Evolutionary conservation across 208 protist species (phyloP).

Genomic region (Wallacemonas rigidus): DNA sequence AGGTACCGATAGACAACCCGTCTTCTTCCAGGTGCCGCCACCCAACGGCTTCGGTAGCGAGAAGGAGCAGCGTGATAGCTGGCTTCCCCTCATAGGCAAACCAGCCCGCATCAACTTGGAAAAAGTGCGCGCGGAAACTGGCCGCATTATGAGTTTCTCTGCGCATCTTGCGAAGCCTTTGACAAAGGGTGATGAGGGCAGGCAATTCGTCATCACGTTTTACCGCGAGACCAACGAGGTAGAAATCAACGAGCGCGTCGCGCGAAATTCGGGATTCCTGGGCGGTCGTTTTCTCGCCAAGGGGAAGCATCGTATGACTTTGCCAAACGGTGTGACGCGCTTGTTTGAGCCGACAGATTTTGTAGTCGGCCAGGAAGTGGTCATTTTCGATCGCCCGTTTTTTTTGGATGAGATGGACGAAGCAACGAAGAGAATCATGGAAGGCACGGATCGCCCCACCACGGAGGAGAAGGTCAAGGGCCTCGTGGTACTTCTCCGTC

Average conservation of each 20-base stretch:
- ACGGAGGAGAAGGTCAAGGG: slow-evolving; percentile 68
- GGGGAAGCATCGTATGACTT: slow-evolving; percentile 63
- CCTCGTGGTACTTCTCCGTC: slow-evolving; percentile 75
- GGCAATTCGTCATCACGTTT: slow-evolving; percentile 91
- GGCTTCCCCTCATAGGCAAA: slow-evolving; percentile 78
- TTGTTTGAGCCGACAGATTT: slow-evolving; percentile 72
- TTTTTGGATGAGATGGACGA: slow-evolving; percentile 71
- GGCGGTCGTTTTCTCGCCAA: slow-evolving; percentile 91
- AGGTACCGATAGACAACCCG: slow-evolving; percentile 40
- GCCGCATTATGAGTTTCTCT: slow-evolving; percentile 87
- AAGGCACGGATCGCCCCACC: slow-evolving; percentile 56
- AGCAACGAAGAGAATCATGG: slow-evolving; percentile 64
- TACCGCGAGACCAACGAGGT: slow-evolving; percentile 88
- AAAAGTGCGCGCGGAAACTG: slow-evolving; percentile 65
- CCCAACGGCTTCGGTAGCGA: slow-evolving; percentile 91
- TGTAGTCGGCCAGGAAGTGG: slow-evolving; percentile 69
- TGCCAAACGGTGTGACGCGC: slow-evolving; percentile 67
- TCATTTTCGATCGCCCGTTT: slow-evolving; percentile 81
- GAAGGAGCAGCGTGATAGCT: slow-evolving; percentile 77
- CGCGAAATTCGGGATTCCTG: slow-evolving; percentile 87
- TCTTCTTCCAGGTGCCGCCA: slow-evolving; percentile 86
- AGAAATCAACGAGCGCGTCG: slow-evolving; percentile 81
- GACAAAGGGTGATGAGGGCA: slow-evolving; percentile 62
- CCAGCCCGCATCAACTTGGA: slow-evolving; percentile 64
- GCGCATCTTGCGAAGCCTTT: slow-evolving; percentile 62